Evolutionary conservation across 495 filamentous ascomycete species (phyloP), one percentile per base, ranked within the genome.

Genomic region (Recurvomyces mirabilis): DNA sequence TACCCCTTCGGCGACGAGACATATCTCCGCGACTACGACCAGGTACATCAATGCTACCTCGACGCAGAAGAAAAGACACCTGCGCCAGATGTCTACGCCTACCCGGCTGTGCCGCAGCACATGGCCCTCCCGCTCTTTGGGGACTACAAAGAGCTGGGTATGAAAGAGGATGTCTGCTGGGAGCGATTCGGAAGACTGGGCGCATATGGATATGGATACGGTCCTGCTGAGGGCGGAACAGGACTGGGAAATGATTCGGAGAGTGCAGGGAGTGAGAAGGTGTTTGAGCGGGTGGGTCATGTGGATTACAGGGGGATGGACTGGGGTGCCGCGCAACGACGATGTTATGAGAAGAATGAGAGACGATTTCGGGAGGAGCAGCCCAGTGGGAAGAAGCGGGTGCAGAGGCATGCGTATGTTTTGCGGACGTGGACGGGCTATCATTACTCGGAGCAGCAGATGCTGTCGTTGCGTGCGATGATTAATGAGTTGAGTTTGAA

Each of bases 401-500:
- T 64, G 2, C 29, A 55, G 15, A 60, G 64, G 15, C 56, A 59
- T 17, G 64, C 63, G 4, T 65, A 60, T 51, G 57, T 67, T 19
- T 49, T 67, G 13, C 53, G 64, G 3, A 61, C 63, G 5, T 67
- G 59, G 58, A 60, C 60, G 10, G 63, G 60, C 5, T 63, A 59
- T 49, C 43, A 60, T 30, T 67, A 61, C 35, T 52, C 37, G 38
- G 48, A 56, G 14, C 54, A 65, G 35, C 56, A 60, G 37, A 67
- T 72, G 24, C 49, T 65, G 5, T 53, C 60, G 15, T 40, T 77
- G 14, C 70, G 74, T 18, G 71, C 73, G 21, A 69, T 78, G 60
- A 66, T 78, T 40, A 67, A 61, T 56, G 74, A 78, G 56, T 52
- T 74, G 11, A 53, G 63, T 25, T 58, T 78, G 25, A 71, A 68